Conservation (phyloP, 139 green algal species). For the Mesotaenium endlicherianum region DNA sequence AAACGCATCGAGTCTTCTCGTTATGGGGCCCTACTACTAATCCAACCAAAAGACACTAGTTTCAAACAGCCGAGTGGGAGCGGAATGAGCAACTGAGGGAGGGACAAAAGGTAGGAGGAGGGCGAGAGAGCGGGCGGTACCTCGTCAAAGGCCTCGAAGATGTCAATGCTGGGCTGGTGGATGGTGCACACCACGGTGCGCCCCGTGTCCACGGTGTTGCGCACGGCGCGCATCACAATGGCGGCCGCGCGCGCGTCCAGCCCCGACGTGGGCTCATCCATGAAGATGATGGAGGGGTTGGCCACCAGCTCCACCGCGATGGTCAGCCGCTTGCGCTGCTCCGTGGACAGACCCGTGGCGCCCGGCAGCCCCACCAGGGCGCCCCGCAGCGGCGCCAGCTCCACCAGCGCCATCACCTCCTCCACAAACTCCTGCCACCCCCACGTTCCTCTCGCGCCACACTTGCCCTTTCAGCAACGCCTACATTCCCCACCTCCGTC, state of each 20-base stretch:
- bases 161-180: constrained; percentile 61
- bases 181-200: constrained; percentile 66
- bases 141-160: constrained; percentile 50
- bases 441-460: no score
- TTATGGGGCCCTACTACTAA: no score
- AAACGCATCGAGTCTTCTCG: no score
- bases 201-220: constrained; percentile 48
- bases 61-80: no score
- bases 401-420: constrained; percentile 73
- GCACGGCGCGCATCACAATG: constrained; percentile 63
- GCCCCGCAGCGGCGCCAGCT: constrained; percentile 61
- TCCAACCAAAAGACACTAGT: no score
- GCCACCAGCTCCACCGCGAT: constrained; percentile 92
- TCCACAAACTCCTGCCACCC: constrained; percentile 62
- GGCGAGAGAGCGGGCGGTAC: neutral
- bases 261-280: constrained; percentile 58
- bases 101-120: neutral
- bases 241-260: constrained; percentile 65
- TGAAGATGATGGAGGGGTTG: constrained; percentile 65
- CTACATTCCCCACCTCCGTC: neutral
- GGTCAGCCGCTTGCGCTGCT: constrained; percentile 90
- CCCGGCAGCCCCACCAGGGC: constrained; percentile 57
- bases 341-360: constrained; percentile 47
- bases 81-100: no score
- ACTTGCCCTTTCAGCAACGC: neutral